Evolutionary conservation across 495 filamentous ascomycete genomes (phyloP), one percentile per base, ranked within the genome.

Genomic region (Aspergillus baeticus): DNA sequence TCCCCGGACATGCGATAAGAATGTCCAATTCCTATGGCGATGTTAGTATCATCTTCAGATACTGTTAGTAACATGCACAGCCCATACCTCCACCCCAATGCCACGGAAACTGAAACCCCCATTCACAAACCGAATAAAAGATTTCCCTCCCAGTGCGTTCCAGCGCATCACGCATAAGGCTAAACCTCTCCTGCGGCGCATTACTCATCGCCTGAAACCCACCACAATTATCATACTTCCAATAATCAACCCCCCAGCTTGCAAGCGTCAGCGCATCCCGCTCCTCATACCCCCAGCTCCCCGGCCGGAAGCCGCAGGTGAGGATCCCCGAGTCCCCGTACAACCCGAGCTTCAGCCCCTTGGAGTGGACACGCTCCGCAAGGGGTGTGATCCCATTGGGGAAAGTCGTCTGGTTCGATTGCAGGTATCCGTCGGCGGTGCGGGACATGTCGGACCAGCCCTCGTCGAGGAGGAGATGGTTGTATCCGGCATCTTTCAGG

Each of bases 211-310:
- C 37, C 37, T 41, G 37, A 17, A 41, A 41, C n/a, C 37, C 37
- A 10, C 37, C 37, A 8, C 37, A 41, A 17, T 41, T 41, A 17
- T 41, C 37, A 17, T 41, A 41, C n/a, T 41, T 41, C 37, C 37
- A 41, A 7, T 41, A 41, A 41, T 41, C 37, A 6, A 41, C 37
- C n/a, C 15, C 37, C 37, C 37, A 41, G 20, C 72, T 69, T 0
- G 83, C 84, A 59, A 81, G 87, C 4, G 81, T 79, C 15, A 73
- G 46, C 0, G 86, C 87, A 69, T 90, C 87, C 7, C 79, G 73
- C 20, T 67, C 71, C 15, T 51, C 50, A 31, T 52, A 41, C 1
- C 50, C 35, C 50, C 50, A 52, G n/a, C 48, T 51, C 10, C 37
- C 37, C 17, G 37, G 37, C 3, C 37, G 37, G 15, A 52, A 52